A percentile compares a stretch with the other conserved stretches of the same genome.
Evolutionary conservation across 2,329 filamentous ascomycete genomes (phyloP).

Genomic region (Arthrobotrys conoides): DNA sequence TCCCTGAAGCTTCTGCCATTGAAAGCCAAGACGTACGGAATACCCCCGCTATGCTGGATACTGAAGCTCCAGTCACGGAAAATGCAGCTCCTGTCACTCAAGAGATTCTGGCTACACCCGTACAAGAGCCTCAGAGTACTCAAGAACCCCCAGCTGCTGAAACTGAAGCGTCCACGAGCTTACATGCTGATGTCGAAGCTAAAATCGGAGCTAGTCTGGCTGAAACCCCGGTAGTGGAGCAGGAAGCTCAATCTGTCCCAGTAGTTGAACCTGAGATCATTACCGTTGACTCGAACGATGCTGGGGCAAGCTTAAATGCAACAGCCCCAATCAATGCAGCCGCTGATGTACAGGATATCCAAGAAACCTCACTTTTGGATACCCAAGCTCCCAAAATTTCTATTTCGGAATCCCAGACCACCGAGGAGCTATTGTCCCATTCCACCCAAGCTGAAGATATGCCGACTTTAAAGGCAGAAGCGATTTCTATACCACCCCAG

Average conservation of each 20-base stretch:
- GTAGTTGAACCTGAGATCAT: background rate
- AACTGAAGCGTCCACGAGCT: background rate
- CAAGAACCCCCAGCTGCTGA: background rate
- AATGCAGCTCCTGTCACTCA: background rate
- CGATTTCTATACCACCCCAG: background rate
- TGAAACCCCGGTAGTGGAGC: background rate
- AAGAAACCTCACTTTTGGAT: background rate
- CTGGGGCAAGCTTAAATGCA: background rate
- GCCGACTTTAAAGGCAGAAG: background rate
- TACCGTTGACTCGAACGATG: background rate
- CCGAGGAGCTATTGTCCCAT: background rate
- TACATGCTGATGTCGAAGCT: background rate
- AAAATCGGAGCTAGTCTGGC: too few species aligned
- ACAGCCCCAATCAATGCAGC: conserved; percentile 15
- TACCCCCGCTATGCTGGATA: background rate
- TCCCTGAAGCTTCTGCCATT: background rate
- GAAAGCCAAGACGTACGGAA: conserved; percentile 3
- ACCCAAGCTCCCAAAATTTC: background rate
- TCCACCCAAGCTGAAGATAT: background rate
- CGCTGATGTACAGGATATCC: conserved; percentile 7
- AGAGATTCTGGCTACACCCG: background rate
- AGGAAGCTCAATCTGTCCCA: background rate
- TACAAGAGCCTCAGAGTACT: background rate
- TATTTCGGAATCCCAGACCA: background rate
- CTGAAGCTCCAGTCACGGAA: background rate